Percentiles rank a stretch among this genome's conserved stretches.
Conservation (phyloP, 345 rosid genomes). For the Brassica carinata region DNA sequence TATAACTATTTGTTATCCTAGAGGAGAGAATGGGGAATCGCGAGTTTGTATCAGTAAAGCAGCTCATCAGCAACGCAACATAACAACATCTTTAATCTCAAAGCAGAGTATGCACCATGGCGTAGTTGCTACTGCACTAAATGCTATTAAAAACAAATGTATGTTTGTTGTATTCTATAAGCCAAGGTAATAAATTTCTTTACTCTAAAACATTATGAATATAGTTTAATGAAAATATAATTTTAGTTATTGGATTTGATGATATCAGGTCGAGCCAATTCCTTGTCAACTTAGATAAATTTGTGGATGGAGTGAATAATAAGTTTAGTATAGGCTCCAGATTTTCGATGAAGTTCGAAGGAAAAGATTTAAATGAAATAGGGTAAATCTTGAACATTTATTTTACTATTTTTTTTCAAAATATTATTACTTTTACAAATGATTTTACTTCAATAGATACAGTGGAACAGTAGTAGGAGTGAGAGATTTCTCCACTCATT, state of each 20-base stretch:
- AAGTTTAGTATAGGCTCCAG: constrained; percentile 55
- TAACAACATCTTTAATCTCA: background rate
- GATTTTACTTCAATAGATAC: background rate
- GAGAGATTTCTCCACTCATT: background rate
- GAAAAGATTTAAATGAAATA: constrained; percentile 41
- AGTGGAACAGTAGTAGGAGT: background rate
- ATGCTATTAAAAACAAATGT: no score
- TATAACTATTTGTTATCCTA: background rate
- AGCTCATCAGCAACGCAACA: background rate
- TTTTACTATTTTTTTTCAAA: background rate
- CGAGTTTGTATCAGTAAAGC: background rate
- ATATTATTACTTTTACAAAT: background rate
- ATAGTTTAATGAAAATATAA: background rate
- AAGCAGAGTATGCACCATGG: background rate
- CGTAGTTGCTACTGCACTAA: background rate
- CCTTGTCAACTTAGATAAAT: background rate
- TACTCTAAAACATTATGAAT: background rate
- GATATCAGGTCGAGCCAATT: background rate
- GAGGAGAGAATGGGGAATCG: background rate
- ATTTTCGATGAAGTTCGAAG: constrained; percentile 67
- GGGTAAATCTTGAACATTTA: background rate
- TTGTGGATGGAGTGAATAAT: constrained; percentile 34
- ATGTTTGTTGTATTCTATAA: no score
- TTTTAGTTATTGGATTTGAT: background rate
- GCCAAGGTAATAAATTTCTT: background rate